Evolutionary conservation across 2,329 filamentous ascomycete species (phyloP).

Genomic region (Keithomyces neogunnii): DNA sequence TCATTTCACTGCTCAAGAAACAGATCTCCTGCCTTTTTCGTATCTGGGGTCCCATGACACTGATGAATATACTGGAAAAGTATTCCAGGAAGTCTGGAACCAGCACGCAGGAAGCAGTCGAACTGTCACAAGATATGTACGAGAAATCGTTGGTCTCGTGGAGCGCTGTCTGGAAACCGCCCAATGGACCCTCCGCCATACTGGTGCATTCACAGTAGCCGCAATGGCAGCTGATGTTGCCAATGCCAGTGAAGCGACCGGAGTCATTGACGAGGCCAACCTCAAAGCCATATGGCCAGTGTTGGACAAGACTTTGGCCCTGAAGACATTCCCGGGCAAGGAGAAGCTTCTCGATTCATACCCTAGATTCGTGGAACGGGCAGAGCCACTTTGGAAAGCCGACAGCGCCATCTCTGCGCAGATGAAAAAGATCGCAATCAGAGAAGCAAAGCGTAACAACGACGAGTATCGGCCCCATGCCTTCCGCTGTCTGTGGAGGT

Average conservation of each 20-base stretch:
- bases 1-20: slow-evolving; percentile 70
- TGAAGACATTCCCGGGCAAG: slow-evolving; percentile 92
- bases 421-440: slow-evolving; percentile 71
- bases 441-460: slow-evolving; percentile 90
- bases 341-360: slow-evolving; percentile 75
- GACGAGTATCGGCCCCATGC: slow-evolving; percentile 72
- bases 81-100: slow-evolving; percentile 80
- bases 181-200: slow-evolving; percentile 87
- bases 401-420: slow-evolving; percentile 47
- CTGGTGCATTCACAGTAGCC: slow-evolving; percentile 71
- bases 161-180: slow-evolving; percentile 64
- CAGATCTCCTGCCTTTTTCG: slow-evolving; percentile 72
- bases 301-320: slow-evolving; percentile 69
- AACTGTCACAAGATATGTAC: slow-evolving; percentile 73
- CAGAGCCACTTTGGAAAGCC: slow-evolving; percentile 46
- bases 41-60: slow-evolving; percentile 84
- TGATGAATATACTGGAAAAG: slow-evolving; percentile 68
- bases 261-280: slow-evolving; percentile 51
- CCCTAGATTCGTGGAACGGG: slow-evolving; percentile 65
- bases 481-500: slow-evolving; percentile 62
- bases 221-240: slow-evolving; percentile 61
- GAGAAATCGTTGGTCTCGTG: slow-evolving; percentile 68
- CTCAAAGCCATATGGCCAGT: slow-evolving; percentile 69
- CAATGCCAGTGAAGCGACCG: slow-evolving; percentile 45
- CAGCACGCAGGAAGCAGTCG: slow-evolving; percentile 83